Base-by-base conservation (phyloP, 164 flowering plant species). In the Piper longum region DNA sequence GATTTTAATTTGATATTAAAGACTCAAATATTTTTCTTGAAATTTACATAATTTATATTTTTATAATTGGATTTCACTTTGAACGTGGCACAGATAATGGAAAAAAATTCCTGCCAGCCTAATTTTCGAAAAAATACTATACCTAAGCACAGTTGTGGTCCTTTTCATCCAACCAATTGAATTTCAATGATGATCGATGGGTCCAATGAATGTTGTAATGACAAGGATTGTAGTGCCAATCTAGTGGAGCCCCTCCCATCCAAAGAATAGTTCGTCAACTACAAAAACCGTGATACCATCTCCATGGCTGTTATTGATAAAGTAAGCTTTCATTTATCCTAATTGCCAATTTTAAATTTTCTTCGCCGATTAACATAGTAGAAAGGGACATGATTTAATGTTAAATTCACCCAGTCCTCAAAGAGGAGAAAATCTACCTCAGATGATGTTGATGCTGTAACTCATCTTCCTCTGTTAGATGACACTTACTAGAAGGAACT, bases 231-330 rank as follows among this genome's bases (percentile, higher is more conserved):
- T 77, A 60, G 73, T 39, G 54, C 57, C 66, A 67, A 75, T 59
- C 19, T 63, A 51, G 56, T 66, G 63, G 76, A 70, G 62, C 54
- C 42, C 62, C 62, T 61, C 66, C 59, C 72, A 54, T 69, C 69
- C 26, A 69, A 72, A 42, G 68, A 80, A 18, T 71, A 79, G 59
- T 79, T 66, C 65, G 67, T 85, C 67, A 77, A 74, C 73, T 66
- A 39, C 58, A 74, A 81, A 64, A 88, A 80, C 76, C 98, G 89
- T 71, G 97, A 92, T 65, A 92, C 98, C 43, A 92, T 92, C 65
- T 76, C 98, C 64, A 86, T 92, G 96, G 88, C 96, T 70, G 95
- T 81, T 60, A 70, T 92, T 72, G 98, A 92, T 75, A 81, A 79
- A 69, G 98, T 88, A 74, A 77, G 83, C 57, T 55, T 13, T 52